Conservation (phyloP, 805 yeast genomes). For the Metschnikowia baotianmanensis region DNA sequence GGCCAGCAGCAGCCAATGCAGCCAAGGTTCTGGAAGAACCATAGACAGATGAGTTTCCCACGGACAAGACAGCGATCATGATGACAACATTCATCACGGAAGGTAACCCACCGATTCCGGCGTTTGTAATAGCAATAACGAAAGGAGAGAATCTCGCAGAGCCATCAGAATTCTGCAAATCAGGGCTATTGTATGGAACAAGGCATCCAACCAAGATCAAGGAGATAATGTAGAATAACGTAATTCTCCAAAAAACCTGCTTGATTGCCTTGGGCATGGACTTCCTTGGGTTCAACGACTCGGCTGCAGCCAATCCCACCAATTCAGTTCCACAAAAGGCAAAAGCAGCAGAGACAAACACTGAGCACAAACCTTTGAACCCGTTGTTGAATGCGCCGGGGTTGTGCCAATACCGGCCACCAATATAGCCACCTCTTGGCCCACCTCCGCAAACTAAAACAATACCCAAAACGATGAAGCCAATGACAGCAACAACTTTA, state of each 20-base stretch:
- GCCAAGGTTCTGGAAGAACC: conserved; percentile 72
- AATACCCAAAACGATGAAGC: conserved; percentile 56
- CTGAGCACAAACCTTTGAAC: conserved; percentile 61
- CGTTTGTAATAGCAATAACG: conserved; percentile 64
- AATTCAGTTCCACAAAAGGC: conserved; percentile 68
- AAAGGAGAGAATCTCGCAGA: conserved; percentile 62
- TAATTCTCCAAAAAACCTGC: conserved; percentile 63
- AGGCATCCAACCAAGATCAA: conserved; percentile 40
- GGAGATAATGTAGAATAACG: conserved; percentile 53
- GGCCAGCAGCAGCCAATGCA: conserved; percentile 67
- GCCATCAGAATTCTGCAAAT: conserved; percentile 52
- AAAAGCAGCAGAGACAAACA: conserved; percentile 63
- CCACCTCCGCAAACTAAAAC: conserved; percentile 60
- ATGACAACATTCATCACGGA: conserved; percentile 74
- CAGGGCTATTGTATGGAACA: conserved; percentile 50
- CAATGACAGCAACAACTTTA: conserved; percentile 57
- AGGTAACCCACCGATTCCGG: conserved; percentile 64
- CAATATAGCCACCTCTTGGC: conserved; percentile 51
- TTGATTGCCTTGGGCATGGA: conserved; percentile 63
- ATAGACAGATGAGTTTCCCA: conserved; percentile 72
- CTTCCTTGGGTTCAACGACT: conserved; percentile 58
- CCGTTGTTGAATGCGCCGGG: conserved; percentile 60
- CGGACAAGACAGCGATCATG: conserved; percentile 68
- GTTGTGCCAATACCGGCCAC: conserved; percentile 55
- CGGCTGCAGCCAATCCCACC: conserved; percentile 65